Evolutionary conservation across 176 grass and related monocot species (phyloP).

Genomic region (Hordeum vulgare): MorexV3_pseudomolecules_assembly NC_058519.1:565787861-565788360

Average conservation of each 20-base stretch:
- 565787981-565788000: neutral
- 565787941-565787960: neutral
- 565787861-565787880: conserved; percentile 45
- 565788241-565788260: neutral
- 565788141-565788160: neutral
- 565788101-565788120: conserved; percentile 38
- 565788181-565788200: neutral
- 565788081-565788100: conserved; percentile 13
- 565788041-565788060: neutral
- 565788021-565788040: conserved; percentile 9
- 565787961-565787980: neutral
- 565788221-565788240: neutral
- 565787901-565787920: conserved; percentile 15
- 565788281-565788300: neutral
- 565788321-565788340: conserved; percentile 15
- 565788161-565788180: neutral
- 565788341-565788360: neutral
- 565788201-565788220: neutral
- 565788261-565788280: neutral
- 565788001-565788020: neutral
- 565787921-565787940: neutral
- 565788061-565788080: conserved; percentile 14
- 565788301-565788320: neutral
- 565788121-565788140: conserved; percentile 1
- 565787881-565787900: conserved; percentile 11